A percentile compares a stretch with the other conserved stretches of the same genome.
Conservation (phyloP, 176 grass and related monocot genomes). For the Luzula sylvatica region DNA sequence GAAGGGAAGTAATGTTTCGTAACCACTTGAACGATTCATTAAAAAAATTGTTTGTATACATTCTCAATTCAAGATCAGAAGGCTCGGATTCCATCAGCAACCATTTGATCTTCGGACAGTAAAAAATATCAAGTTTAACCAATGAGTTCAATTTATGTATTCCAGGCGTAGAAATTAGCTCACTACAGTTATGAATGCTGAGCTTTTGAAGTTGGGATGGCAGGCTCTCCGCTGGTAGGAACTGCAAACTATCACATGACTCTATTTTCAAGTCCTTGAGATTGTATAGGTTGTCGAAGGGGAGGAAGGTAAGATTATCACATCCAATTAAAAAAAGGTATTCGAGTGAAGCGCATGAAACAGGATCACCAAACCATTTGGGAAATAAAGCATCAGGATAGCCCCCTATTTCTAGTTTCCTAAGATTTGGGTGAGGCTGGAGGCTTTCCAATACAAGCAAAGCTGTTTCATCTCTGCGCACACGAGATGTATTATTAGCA, state of each 20-base stretch:
- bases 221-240: neutral
- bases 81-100: neutral
- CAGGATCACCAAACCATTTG: neutral
- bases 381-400: neutral
- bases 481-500: too few relatives aligned
- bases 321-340: neutral
- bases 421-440: constrained; percentile 11
- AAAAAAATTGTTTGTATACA: neutral
- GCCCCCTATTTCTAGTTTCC: neutral
- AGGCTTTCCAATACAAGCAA: neutral
- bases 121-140: neutral
- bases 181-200: neutral
- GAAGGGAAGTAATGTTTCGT: neutral
- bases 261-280: neutral
- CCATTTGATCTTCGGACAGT: neutral
- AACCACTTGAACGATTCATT: neutral
- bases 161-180: constrained; percentile 4
- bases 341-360: constrained; percentile 5
- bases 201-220: neutral
- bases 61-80: neutral
- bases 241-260: neutral
- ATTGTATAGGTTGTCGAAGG: neutral
- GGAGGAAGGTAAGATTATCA: neutral
- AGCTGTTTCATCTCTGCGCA: too few relatives aligned
- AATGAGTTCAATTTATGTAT: neutral